These are phyloP conservation scores for Cystobasidium ongulense DNA, from an alignment of 768 basidiomycete genomes.

Conservation along the genomic window DNA sequence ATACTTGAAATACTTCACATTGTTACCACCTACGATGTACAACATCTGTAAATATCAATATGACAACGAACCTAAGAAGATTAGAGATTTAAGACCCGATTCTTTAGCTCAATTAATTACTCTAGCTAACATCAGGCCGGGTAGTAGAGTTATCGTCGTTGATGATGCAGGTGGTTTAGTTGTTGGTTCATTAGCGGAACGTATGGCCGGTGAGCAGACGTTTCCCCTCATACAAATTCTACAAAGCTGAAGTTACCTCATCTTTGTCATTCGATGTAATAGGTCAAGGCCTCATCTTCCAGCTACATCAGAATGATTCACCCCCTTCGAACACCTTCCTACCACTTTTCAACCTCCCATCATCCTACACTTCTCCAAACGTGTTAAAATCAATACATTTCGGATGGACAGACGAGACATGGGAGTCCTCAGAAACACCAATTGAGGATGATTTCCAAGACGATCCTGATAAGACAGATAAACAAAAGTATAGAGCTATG, in stretches of 20 bases:
- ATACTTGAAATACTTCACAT: slow-evolving; percentile 76
- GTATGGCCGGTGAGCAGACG: slow-evolving; percentile 63
- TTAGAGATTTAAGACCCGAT: slow-evolving; percentile 78
- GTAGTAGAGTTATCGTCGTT: slow-evolving; percentile 76
- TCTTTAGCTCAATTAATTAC: slow-evolving; percentile 80
- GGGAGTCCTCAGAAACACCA: slow-evolving; percentile 54
- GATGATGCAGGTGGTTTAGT: slow-evolving; percentile 87
- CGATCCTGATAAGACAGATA: slow-evolving; percentile 1
- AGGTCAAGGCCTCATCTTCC: slow-evolving; percentile 74
- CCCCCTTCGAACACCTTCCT: slow-evolving; percentile 84
- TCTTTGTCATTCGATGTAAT: not conserved
- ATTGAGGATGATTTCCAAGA: slow-evolving; percentile 48
- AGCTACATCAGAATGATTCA: slow-evolving; percentile 79
- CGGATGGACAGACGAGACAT: slow-evolving; percentile 74
- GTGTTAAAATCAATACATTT: slow-evolving; percentile 63
- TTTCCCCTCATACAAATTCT: not conserved
- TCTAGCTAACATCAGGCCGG: slow-evolving; percentile 71
- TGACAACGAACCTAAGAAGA: slow-evolving; percentile 60
- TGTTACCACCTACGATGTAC: slow-evolving; percentile 74
- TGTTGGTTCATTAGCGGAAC: slow-evolving; percentile 71
- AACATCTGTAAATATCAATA: slow-evolving; percentile 87
- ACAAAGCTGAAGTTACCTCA: not conserved
- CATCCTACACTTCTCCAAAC: slow-evolving; percentile 52
- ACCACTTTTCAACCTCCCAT: slow-evolving; percentile 73
- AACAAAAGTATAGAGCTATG: slow-evolving; percentile 50